Conservation (phyloP, 306 rosid species). For the Dicorynia guianensis region DNA sequence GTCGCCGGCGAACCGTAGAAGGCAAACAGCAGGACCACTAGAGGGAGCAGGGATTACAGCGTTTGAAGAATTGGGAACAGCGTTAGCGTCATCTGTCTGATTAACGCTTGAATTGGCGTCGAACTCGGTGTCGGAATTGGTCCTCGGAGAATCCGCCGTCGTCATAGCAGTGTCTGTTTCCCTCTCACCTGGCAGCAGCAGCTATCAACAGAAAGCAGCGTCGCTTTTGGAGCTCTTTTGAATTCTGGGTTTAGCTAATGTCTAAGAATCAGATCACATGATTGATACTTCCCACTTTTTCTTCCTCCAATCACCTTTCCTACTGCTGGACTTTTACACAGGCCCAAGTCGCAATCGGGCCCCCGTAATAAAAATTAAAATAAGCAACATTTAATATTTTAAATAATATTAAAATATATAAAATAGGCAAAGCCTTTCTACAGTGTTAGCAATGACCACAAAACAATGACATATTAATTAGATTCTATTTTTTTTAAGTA, state of each 20-base stretch:
- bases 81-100: conserved; percentile 34
- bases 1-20: conserved; percentile 74
- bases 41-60: conserved; percentile 52
- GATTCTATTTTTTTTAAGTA: too few species aligned
- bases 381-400: too few species aligned
- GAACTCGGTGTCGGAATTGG: conserved; percentile 50
- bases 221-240: neutral
- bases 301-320: neutral
- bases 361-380: too few species aligned
- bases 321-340: too few species aligned
- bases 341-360: too few species aligned
- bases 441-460: too few species aligned
- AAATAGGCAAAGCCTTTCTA: too few species aligned
- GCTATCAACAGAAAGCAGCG: too few species aligned
- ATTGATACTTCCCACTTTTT: too few species aligned
- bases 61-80: conserved; percentile 54
- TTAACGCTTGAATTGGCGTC: conserved; percentile 23
- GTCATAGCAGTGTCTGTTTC: conserved; percentile 23
- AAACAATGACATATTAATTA: too few species aligned
- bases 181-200: neutral
- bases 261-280: neutral
- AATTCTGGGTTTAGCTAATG: neutral
- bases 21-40: conserved; percentile 69
- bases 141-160: conserved; percentile 62
- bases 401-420: too few species aligned